These are phyloP conservation scores for Thecaphora thlaspeos DNA, from an alignment of 1,284 basidiomycete species.

Conservation along the genomic window DNA sequence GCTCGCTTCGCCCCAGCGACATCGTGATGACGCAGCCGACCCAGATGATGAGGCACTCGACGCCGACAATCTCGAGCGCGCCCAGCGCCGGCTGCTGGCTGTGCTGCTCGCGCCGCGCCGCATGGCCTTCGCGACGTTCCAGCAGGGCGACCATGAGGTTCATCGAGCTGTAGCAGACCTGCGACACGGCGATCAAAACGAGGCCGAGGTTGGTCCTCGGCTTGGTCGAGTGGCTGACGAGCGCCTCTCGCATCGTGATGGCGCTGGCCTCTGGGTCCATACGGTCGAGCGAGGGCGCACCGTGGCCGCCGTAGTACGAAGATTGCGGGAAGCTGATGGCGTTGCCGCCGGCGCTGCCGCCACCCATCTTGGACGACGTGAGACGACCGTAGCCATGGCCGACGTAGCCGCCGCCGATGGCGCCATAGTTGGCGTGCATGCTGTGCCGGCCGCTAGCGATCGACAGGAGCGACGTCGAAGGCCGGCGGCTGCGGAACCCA, in stretches of 20 bases:
- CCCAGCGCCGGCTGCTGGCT: slow-evolving; percentile 12
- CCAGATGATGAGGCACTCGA: slow-evolving; percentile 63
- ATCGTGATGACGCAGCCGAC: slow-evolving; percentile 51
- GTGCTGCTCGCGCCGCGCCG: slow-evolving; percentile 1
- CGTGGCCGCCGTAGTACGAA: no score
- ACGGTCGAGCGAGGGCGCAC: not conserved
- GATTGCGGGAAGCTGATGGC: not conserved
- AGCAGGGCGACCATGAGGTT: slow-evolving; percentile 67
- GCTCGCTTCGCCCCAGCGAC: slow-evolving; percentile 62
- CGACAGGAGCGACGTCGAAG: slow-evolving; percentile 9
- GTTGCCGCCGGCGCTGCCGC: slow-evolving; percentile 5
- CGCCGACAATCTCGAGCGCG: slow-evolving; percentile 60
- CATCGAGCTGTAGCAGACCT: slow-evolving; percentile 59
- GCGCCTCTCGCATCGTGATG: slow-evolving; percentile 30
- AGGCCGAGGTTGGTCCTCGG: slow-evolving; percentile 36
- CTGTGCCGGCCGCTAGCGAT: slow-evolving; percentile 2
- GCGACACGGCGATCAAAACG: slow-evolving; percentile 31
- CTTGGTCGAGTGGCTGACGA: slow-evolving; percentile 19
- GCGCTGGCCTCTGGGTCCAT: slow-evolving; percentile 11
- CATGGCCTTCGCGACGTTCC: slow-evolving; percentile 20
- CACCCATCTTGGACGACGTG: no score
- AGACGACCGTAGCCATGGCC: slow-evolving; percentile 5
- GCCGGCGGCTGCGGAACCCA: slow-evolving; percentile 3
- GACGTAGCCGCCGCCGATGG: not conserved
- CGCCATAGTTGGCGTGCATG: not conserved